phyloP scores from a whole-genome alignment of 2,329 filamentous ascomycete species.

The Penicillium vulpinum region DNA sequence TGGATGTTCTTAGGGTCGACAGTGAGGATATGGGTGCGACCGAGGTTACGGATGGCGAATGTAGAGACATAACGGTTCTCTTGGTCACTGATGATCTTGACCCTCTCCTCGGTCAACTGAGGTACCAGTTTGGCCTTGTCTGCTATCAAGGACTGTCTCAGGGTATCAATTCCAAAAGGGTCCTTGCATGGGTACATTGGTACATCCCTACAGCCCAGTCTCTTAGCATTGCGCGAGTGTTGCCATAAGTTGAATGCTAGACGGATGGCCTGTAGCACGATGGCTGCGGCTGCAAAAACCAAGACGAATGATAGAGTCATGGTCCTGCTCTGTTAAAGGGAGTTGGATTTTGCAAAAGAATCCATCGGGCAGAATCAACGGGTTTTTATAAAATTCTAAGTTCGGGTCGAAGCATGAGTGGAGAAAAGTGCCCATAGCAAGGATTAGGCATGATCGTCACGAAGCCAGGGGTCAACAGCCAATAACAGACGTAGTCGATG shows the following conservation, averaged over 20 bases:
- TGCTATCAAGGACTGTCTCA: constrained; percentile 24
- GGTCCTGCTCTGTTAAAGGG: neutral
- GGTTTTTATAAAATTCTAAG: constrained; percentile 6
- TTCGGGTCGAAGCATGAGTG: neutral
- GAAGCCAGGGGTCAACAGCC: neutral
- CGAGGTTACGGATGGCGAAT: constrained; percentile 26
- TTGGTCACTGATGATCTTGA: constrained; percentile 21
- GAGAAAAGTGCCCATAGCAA: neutral
- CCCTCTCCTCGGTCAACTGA: constrained; percentile 18
- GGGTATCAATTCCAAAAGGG: constrained; percentile 26
- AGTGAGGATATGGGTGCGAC: constrained; percentile 29
- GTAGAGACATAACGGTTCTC: constrained; percentile 30
- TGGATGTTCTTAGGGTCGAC: constrained; percentile 67
- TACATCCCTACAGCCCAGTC: constrained; percentile 25
- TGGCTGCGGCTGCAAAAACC: constrained; percentile 24
- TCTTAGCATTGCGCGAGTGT: constrained; percentile 29
- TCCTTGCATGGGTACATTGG: constrained; percentile 30
- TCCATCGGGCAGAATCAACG: too few relatives aligned
- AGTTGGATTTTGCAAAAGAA: too few relatives aligned
- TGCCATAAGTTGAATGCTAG: constrained; percentile 24
- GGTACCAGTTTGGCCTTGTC: constrained; percentile 30
- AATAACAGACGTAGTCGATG: neutral
- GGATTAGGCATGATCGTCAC: constrained; percentile 1
- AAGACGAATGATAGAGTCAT: constrained; percentile 25
- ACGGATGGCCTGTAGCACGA: constrained; percentile 26